Base-by-base conservation (phyloP, 2,329 filamentous ascomycete genomes). In the Cytospora piceicola region DNA sequence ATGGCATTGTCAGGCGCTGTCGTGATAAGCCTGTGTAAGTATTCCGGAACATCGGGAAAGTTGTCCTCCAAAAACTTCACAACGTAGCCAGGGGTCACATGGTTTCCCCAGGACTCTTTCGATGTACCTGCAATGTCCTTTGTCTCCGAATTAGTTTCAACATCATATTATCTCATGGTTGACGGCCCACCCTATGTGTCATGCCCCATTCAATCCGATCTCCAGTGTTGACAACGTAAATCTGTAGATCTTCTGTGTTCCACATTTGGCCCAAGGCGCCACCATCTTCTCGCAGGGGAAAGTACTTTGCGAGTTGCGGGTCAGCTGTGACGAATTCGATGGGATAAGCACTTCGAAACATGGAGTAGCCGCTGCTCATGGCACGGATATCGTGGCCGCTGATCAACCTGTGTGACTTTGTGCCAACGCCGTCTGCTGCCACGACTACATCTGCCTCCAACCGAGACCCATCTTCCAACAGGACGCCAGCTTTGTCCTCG, bases 121-220 rank as follows among this genome's bases (percentile, higher is more conserved):
- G 82, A 80, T 66, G 82, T 79, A 6, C 75, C 77, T 54, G 79
- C 81, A 60, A 80, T 73, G 61, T 75, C 73, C 34, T 84, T 85
- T 61, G 82, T 81, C 7, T 85, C 82, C 81, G 85, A 65, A 78
- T 82, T 63, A 85, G 80, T 85, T 82, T 57, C 79, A 77, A 11
- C 5, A 82, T 82, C 14, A 8, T 1, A 5, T 57, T 1, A 42
- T 36, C 32, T 15, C 22, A 30, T 15, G 39, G 1, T 42, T 42
- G 15, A 7, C 0, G 2, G 17, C 60, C 63, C 51, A 66, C 64
- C 57, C 58, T 51, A 29, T 66, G 64, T 34, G 57, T 56, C 2
- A 63, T 52, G 30, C 49, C 49, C 64, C 64, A 66, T 27, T 66
- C 54, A 1, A 66, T 59, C 7, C 29, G 29, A 20, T 46, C 59